Evolutionary conservation across 768 basidiomycete species (phyloP), one percentile per base, ranked within the genome.

Genomic region (Mrakia blollopis): DNA sequence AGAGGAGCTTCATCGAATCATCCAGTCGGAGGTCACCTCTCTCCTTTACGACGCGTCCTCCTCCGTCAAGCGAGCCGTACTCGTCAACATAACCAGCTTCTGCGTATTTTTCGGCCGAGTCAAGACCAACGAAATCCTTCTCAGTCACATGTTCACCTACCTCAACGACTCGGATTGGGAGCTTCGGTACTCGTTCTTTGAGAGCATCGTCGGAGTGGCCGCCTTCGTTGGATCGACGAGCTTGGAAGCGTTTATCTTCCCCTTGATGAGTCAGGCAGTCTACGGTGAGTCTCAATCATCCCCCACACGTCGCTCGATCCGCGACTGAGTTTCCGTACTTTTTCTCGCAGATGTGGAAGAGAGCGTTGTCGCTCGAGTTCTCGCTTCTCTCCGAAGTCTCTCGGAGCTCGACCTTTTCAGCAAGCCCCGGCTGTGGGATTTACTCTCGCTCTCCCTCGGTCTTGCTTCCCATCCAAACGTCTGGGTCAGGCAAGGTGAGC

Each of bases 201-300:
- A 96, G 82, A 92, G 92, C 78, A 93, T 97, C 39, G 93, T 98
- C 28, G 94, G 93, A 78, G 94, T 99, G 0, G 95, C 95, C 8
- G 92, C 92, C 0, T 96, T 93, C 84, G 93, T 95, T 4, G 95
- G 95, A 1, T 91, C 92, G 41, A 86, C 91, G 76, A 95, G 93
- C 79, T 82, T 98, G 80, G 97, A 98, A 81, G 94, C 98, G 80
- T 98, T 98, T 80, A 96, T 98, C 72, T 82, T 97, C n/a, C 97
- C 97, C 0, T 83, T 99, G 77, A 94, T 98, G 93, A 89, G 94
- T 6, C 95, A 98, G 80, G 94, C 95, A 0, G 84, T 99, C 37
- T 94, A 93, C 72, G 96, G 96, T 94, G 76, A 52, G 88, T 80
- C 21, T 25, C 47, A 23, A 8, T 54, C 72, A 18, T 13, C 13